Evolutionary conservation across 2,329 filamentous ascomycete species (phyloP).

Genomic region (Cytospora piceae): DNA sequence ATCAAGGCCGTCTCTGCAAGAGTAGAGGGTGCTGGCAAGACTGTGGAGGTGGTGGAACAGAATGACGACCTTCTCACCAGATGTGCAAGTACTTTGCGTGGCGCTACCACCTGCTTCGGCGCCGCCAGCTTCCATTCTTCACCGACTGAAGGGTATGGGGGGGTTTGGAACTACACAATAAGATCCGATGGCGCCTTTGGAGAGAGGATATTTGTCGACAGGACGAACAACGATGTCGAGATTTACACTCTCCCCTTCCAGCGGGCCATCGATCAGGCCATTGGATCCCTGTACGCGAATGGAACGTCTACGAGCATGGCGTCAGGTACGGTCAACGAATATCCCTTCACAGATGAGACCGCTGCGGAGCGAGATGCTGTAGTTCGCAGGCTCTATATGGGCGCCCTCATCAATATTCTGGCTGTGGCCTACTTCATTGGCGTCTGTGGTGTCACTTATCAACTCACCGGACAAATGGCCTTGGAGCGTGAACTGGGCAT

Average conservation of each 20-base stretch:
- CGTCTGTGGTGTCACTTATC: slow-evolving; percentile 82
- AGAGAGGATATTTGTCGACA: slow-evolving; percentile 55
- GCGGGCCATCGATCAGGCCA: slow-evolving; percentile 67
- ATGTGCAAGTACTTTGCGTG: slow-evolving; percentile 64
- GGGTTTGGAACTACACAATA: slow-evolving; percentile 73
- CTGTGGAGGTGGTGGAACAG: slow-evolving; percentile 33
- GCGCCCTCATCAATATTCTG: slow-evolving; percentile 73
- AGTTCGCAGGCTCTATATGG: slow-evolving; percentile 73
- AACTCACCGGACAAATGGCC: slow-evolving; percentile 83
- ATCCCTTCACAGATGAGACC: slow-evolving; percentile 75
- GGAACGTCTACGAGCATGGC: slow-evolving; percentile 20
- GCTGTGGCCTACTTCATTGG: slow-evolving; percentile 79
- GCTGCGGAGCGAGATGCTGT: slow-evolving; percentile 65
- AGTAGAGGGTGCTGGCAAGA: slow-evolving; percentile 47
- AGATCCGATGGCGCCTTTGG: slow-evolving; percentile 64
- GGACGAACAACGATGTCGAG: slow-evolving; percentile 64
- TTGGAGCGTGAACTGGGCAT: slow-evolving; percentile 85
- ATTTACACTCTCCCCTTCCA: slow-evolving; percentile 71
- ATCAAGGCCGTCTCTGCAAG: slow-evolving; percentile 65
- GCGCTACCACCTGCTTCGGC: slow-evolving; percentile 72
- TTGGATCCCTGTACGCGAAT: slow-evolving; percentile 51
- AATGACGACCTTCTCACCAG: slow-evolving; percentile 36
- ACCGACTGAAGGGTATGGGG: slow-evolving; percentile 58
- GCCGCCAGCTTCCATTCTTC: slow-evolving; percentile 74
- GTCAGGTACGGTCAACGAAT: slow-evolving; percentile 55